Percentiles rank a stretch among this genome's conserved stretches.
Evolutionary conservation across 345 rosid species (phyloP).

Genomic region (Camelina sativa): DNA sequence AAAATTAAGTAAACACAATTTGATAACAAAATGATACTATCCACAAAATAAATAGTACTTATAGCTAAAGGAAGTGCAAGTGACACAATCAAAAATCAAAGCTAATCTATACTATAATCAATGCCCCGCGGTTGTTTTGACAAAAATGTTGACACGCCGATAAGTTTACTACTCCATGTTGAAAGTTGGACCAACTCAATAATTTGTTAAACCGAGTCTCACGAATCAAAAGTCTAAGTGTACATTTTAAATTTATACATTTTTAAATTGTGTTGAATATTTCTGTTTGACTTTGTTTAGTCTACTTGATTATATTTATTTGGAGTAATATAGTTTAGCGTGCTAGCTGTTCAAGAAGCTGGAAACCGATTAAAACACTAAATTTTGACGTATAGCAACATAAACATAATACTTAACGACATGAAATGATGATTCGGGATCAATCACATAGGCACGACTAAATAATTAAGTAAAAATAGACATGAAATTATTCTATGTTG

Average conservation of each 20-base stretch:
- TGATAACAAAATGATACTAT: not conserved
- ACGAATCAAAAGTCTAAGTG: not conserved
- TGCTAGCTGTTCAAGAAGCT: not conserved
- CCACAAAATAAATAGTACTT: too few relatives aligned
- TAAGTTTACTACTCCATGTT: not conserved
- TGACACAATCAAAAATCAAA: not conserved
- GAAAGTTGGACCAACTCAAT: not conserved
- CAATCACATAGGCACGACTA: not conserved
- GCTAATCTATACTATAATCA: too few relatives aligned
- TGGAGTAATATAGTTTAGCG: not conserved
- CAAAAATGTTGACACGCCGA: not conserved
- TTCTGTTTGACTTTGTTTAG: not conserved
- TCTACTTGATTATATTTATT: too few relatives aligned
- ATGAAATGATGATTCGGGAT: too few relatives aligned
- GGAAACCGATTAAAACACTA: not conserved
- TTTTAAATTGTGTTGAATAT: not conserved
- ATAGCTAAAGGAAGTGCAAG: not conserved
- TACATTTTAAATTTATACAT: not conserved
- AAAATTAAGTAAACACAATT: not conserved
- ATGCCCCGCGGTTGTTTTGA: not conserved
- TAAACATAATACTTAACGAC: too few relatives aligned
- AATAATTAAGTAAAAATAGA: not conserved
- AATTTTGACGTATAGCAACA: too few relatives aligned
- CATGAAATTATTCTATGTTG: not conserved
- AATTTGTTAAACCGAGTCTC: not conserved